These are phyloP conservation scores for Claviceps cyperi DNA, from an alignment of 2,329 filamentous ascomycete species.

Conservation along the genomic window DNA sequence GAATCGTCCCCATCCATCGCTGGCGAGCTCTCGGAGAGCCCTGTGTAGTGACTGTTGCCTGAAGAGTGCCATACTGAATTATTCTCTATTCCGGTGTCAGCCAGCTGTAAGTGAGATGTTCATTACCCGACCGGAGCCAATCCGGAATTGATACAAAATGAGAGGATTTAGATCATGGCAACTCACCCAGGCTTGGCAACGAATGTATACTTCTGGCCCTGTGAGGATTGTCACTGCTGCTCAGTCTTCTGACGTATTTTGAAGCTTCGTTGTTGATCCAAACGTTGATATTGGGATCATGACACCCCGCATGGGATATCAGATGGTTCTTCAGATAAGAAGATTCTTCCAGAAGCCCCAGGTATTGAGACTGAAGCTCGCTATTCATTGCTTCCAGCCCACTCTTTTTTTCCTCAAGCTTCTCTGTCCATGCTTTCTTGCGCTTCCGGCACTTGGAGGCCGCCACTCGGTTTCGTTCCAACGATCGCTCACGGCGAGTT, in stretches of 20 bases:
- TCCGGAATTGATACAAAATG: too few relatives aligned
- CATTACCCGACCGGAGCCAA: too few relatives aligned
- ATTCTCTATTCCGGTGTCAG: neutral
- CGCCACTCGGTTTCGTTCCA: slow-evolving; percentile 58
- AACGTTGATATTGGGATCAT: slow-evolving; percentile 35
- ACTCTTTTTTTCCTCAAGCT: slow-evolving; percentile 31
- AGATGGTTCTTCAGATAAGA: slow-evolving; percentile 33
- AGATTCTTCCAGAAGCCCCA: slow-evolving; percentile 28
- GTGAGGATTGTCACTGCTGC: neutral
- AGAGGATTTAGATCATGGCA: too few relatives aligned
- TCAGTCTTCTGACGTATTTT: slow-evolving; percentile 25
- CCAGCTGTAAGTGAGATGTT: too few relatives aligned
- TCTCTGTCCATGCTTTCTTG: slow-evolving; percentile 38
- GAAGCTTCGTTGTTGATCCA: slow-evolving; percentile 40
- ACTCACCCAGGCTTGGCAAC: slow-evolving; percentile 1
- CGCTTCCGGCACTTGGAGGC: slow-evolving; percentile 63
- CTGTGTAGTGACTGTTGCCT: slow-evolving; percentile 1
- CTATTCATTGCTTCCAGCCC: slow-evolving; percentile 29
- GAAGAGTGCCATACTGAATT: neutral
- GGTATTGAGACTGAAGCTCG: slow-evolving; percentile 28
- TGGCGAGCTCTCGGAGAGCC: neutral
- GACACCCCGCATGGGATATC: slow-evolving; percentile 37
- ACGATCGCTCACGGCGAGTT: slow-evolving; percentile 35
- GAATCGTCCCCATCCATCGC: neutral
- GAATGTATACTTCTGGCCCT: neutral